Evolutionary conservation across 352 stramenopile species (phyloP).

Genomic region (Pythium folliculosum): DNA sequence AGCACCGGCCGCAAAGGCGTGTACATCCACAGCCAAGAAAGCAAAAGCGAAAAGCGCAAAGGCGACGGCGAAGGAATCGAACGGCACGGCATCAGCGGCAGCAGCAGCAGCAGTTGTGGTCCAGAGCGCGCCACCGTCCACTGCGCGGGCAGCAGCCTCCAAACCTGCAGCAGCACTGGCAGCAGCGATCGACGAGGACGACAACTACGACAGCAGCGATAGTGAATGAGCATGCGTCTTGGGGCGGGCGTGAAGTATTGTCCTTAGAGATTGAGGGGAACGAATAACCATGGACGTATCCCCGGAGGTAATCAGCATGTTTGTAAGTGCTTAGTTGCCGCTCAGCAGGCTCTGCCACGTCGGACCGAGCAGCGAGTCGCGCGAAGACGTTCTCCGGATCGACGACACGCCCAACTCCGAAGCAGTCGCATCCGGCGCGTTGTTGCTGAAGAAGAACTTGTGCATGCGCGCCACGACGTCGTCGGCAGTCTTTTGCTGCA

Average conservation of each 20-base stretch:
- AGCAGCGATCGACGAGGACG: constrained; percentile 57
- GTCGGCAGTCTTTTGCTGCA: constrained; percentile 79
- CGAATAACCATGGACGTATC: background rate
- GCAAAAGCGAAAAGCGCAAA: constrained; percentile 4
- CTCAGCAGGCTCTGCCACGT: constrained; percentile 66
- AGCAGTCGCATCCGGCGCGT: background rate
- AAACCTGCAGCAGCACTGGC: constrained; percentile 6
- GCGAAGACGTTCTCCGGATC: constrained; percentile 69
- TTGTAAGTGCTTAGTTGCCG: background rate
- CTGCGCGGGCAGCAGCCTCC: constrained; percentile 1
- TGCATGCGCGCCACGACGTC: constrained; percentile 83
- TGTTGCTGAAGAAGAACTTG: constrained; percentile 62
- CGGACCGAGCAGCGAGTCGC: constrained; percentile 65
- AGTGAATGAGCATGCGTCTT: constrained; percentile 37
- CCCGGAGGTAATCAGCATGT: background rate
- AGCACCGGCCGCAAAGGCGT: background rate
- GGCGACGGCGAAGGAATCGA: background rate
- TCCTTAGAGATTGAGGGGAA: background rate
- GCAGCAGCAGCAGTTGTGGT: background rate
- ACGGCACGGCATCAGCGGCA: background rate
- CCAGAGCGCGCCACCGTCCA: background rate
- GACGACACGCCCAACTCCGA: background rate
- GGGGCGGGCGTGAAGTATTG: background rate
- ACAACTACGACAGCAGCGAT: constrained; percentile 78
- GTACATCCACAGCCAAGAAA: background rate